Percentiles rank a stretch among this genome's conserved stretches.
phyloP scores from a whole-genome alignment of 2,329 filamentous ascomycete genomes.

The Hymenoscyphus albidus region DNA sequence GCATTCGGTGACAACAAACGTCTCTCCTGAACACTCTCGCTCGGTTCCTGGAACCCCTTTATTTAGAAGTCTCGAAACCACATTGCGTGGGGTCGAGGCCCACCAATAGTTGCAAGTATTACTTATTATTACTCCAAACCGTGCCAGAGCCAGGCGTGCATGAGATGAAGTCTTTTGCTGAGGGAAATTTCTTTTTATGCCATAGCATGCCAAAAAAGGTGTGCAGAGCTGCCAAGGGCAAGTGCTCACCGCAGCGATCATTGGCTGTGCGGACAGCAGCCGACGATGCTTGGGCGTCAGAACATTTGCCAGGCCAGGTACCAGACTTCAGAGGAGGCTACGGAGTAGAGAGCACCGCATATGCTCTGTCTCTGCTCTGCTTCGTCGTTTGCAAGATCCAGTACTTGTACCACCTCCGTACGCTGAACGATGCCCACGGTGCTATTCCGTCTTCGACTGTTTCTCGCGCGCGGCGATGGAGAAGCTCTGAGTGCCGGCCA shows the following conservation, averaged over 20 bases:
- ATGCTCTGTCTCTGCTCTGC: not conserved
- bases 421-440: not conserved
- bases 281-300: constrained; percentile 1
- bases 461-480: constrained; percentile 1
- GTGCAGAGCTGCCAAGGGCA: not conserved
- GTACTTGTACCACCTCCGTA: not conserved
- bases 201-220: not conserved
- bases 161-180: not conserved
- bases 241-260: constrained; percentile 1
- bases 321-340: not conserved
- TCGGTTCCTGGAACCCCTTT: constrained; percentile 1
- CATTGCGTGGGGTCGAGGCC: not conserved
- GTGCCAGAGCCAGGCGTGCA: not conserved
- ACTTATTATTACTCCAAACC: not conserved
- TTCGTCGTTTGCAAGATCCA: not conserved
- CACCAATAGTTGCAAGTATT: not conserved
- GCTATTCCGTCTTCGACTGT: not conserved
- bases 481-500: not conserved
- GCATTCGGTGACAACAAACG: not conserved
- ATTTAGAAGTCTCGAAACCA: not conserved
- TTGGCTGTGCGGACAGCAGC: not conserved
- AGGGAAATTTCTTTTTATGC: not conserved
- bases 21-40: not conserved
- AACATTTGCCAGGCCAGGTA: not conserved
- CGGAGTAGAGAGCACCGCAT: not conserved